These are phyloP conservation scores for Gigaspora rosea DNA, from an alignment of 192 early-diverging fungal species.

Conservation along the genomic window DNA sequence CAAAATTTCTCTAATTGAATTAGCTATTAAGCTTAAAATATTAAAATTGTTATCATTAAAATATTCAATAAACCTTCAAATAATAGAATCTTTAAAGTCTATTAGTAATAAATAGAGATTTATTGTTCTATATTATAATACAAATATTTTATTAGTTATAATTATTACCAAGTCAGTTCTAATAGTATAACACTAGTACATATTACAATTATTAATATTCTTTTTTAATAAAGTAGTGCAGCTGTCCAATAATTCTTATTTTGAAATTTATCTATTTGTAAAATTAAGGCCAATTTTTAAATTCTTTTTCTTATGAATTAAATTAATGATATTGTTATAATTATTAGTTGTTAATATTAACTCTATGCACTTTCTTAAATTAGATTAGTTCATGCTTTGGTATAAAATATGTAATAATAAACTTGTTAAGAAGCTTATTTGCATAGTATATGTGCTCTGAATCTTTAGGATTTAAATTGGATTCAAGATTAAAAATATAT, in stretches of 20 bases:
- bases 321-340: not conserved
- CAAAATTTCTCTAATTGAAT: not conserved
- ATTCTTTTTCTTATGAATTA: no score
- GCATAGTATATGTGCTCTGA: slow-evolving; percentile 10
- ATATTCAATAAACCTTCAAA: not conserved
- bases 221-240: not conserved
- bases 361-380: not conserved
- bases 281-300: slow-evolving; percentile 3
- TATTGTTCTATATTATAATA: not conserved
- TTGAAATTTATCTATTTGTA: slow-evolving; percentile 14
- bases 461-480: not conserved
- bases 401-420: slow-evolving; percentile 3
- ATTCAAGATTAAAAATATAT: not conserved
- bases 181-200: slow-evolving; percentile 2
- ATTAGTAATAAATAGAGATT: slow-evolving; percentile 5
- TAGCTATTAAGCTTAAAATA: not conserved
- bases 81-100: not conserved
- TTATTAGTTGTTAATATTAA: not conserved
- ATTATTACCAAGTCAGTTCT: not conserved
- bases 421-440: slow-evolving; percentile 1
- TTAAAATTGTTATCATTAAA: not conserved
- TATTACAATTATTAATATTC: slow-evolving; percentile 8
- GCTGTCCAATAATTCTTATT: not conserved
- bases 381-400: not conserved
- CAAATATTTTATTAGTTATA: no score